Conservation (phyloP, 2,329 filamentous ascomycete genomes). For the Fusarium globosum region DNA sequence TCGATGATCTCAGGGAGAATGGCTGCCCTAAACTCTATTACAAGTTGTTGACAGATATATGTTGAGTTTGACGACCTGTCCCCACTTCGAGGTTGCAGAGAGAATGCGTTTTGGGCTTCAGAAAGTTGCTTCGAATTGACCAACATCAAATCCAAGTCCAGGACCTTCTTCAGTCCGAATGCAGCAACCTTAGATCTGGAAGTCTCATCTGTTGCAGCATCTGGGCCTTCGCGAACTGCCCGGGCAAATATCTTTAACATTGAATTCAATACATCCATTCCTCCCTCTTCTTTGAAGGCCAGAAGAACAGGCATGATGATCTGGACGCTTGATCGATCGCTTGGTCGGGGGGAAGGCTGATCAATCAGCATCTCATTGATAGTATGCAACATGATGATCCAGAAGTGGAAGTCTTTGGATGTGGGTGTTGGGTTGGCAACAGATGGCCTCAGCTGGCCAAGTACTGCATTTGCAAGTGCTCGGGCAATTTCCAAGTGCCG, state of each 20-base stretch:
- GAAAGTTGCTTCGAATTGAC: constrained; percentile 81
- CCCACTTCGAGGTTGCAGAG: constrained; percentile 53
- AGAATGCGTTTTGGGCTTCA: constrained; percentile 75
- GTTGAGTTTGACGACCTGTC: constrained; percentile 56
- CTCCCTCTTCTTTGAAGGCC: constrained; percentile 85
- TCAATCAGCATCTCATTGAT: constrained; percentile 85
- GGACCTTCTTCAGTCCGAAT: constrained; percentile 80
- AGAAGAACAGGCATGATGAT: constrained; percentile 82
- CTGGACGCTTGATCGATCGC: constrained; percentile 61
- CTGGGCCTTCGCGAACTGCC: constrained; percentile 45
- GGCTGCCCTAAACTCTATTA: constrained; percentile 85
- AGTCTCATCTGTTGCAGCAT: constrained; percentile 59
- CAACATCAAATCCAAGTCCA: constrained; percentile 82
- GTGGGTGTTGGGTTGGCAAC: constrained; percentile 59
- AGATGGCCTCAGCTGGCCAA: constrained; percentile 71
- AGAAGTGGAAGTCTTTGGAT: constrained; percentile 78
- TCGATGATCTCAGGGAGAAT: constrained; percentile 80
- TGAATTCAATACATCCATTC: constrained; percentile 77
- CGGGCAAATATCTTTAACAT: constrained; percentile 75
- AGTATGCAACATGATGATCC: constrained; percentile 82
- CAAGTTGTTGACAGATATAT: constrained; percentile 73
- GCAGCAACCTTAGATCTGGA: constrained; percentile 62
- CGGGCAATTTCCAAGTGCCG: constrained; percentile 68
- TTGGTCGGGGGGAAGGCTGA: constrained; percentile 57
- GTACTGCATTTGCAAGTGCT: constrained; percentile 76